Percentiles rank a stretch among this genome's conserved stretches.
Conservation (phyloP, 495 filamentous ascomycete genomes). For the Aspergillus indologenus region DNA sequence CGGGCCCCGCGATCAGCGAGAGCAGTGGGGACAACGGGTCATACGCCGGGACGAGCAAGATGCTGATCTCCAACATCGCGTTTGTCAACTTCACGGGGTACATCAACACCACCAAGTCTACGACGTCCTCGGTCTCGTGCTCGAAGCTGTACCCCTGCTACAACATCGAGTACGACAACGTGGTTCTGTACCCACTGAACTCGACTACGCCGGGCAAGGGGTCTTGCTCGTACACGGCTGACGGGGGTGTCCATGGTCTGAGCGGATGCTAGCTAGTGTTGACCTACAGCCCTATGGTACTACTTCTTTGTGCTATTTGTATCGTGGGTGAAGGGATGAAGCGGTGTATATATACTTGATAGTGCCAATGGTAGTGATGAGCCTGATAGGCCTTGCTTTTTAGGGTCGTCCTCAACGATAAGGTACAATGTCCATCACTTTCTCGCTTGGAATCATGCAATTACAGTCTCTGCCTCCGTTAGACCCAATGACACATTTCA, state of each 20-base stretch:
- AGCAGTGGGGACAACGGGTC: conserved; percentile 52
- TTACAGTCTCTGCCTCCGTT: too few relatives aligned
- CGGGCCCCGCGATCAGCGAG: conserved; percentile 43
- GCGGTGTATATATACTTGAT: too few relatives aligned
- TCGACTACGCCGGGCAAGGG: conserved; percentile 30
- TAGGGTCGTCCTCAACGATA: too few relatives aligned
- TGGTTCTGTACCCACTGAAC: conserved; percentile 34
- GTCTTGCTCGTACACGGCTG: conserved; percentile 39
- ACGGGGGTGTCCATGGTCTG: conserved; percentile 37
- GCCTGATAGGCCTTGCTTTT: too few relatives aligned
- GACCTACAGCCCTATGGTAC: neutral
- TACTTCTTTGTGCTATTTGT: neutral
- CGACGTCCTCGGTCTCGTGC: conserved; percentile 44
- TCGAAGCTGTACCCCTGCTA: conserved; percentile 46
- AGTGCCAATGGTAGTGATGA: too few relatives aligned
- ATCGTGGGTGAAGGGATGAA: too few relatives aligned
- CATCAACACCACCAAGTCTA: conserved; percentile 6
- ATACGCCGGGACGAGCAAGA: conserved; percentile 45
- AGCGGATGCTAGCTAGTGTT: conserved; percentile 24
- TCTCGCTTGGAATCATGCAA: too few relatives aligned
- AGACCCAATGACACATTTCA: too few relatives aligned
- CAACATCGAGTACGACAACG: conserved; percentile 45
- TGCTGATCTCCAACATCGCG: conserved; percentile 48
- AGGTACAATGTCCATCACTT: too few relatives aligned
- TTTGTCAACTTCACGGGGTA: conserved; percentile 54